A percentile compares a stretch with the other conserved stretches of the same genome.
These are phyloP conservation scores for Avena eriantha DNA, from an alignment of 176 grass and related monocot genomes.

Conservation along the genomic window DNA sequence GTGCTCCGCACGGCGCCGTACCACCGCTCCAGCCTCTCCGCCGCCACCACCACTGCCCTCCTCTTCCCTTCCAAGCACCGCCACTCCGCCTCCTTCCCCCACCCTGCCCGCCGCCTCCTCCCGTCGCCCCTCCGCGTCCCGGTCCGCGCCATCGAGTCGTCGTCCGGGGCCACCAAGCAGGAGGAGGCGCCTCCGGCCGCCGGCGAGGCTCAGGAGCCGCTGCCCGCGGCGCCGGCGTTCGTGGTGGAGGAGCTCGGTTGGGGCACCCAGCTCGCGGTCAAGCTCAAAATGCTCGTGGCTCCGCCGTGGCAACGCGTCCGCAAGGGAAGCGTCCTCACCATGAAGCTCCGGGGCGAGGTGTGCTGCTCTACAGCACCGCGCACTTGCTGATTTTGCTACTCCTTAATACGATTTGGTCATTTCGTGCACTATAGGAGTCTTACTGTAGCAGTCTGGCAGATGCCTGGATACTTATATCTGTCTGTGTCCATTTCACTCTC, in stretches of 20 bases:
- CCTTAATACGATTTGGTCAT: conserved; percentile 19
- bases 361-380: neutral
- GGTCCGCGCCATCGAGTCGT: conserved; percentile 55
- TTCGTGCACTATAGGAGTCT: conserved; percentile 25
- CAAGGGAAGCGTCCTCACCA: conserved; percentile 84
- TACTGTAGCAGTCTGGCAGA: neutral
- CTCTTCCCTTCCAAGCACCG: conserved; percentile 37
- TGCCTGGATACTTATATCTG: neutral
- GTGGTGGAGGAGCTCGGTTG: conserved; percentile 56
- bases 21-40: conserved; percentile 46
- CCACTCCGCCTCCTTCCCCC: conserved; percentile 31
- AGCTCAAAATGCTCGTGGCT: conserved; percentile 70
- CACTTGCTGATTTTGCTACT: neutral
- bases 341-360: conserved; percentile 84
- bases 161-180: conserved; percentile 52
- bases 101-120: conserved; percentile 30
- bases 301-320: conserved; percentile 81
- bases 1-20: conserved; percentile 56
- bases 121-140: conserved; percentile 48
- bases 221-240: conserved; percentile 30
- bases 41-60: conserved; percentile 18
- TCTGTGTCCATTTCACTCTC: neutral
- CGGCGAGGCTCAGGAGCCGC: conserved; percentile 43
- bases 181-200: conserved; percentile 36
- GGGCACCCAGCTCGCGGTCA: conserved; percentile 77